Evolutionary conservation across 108 stramenopile genomes (phyloP).

Genomic region (Pseudonitzschia multistriata): DNA sequence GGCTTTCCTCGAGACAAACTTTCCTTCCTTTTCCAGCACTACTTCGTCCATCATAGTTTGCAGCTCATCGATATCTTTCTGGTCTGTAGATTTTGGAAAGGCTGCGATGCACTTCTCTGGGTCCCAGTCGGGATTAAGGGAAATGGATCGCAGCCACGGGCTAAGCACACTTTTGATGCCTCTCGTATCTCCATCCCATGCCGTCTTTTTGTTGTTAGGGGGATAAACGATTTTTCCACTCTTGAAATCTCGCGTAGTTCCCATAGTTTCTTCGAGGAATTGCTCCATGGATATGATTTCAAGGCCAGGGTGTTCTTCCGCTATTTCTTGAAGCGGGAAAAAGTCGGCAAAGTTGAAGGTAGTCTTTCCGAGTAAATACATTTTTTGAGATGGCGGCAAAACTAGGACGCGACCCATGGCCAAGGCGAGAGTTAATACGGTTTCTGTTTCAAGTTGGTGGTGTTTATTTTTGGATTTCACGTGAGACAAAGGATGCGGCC

Average conservation of each 20-base stretch:
- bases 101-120: conserved; percentile 73
- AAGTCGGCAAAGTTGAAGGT: conserved; percentile 52
- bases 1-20: conserved; percentile 3
- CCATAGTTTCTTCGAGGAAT: conserved; percentile 75
- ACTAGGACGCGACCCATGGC: conserved; percentile 91
- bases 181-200: conserved; percentile 67
- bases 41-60: conserved; percentile 31
- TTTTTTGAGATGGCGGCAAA: conserved; percentile 41
- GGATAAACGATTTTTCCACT: conserved; percentile 50
- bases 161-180: conserved; percentile 20
- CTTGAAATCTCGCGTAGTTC: conserved; percentile 46
- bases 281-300: conserved; percentile 89
- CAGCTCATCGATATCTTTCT: conserved; percentile 52
- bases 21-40: conserved; percentile 19
- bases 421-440: conserved; percentile 64
- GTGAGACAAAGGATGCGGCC: conserved; percentile 1
- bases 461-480: neutral
- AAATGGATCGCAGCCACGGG: conserved; percentile 27
- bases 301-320: conserved; percentile 77
- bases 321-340: conserved; percentile 52
- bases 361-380: conserved; percentile 45
- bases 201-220: conserved; percentile 61
- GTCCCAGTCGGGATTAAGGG: conserved; percentile 50
- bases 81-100: conserved; percentile 62
- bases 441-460: conserved; percentile 32